These are phyloP conservation scores for Galerina sulciceps DNA, from an alignment of 768 basidiomycete genomes.

Conservation along the genomic window DNA sequence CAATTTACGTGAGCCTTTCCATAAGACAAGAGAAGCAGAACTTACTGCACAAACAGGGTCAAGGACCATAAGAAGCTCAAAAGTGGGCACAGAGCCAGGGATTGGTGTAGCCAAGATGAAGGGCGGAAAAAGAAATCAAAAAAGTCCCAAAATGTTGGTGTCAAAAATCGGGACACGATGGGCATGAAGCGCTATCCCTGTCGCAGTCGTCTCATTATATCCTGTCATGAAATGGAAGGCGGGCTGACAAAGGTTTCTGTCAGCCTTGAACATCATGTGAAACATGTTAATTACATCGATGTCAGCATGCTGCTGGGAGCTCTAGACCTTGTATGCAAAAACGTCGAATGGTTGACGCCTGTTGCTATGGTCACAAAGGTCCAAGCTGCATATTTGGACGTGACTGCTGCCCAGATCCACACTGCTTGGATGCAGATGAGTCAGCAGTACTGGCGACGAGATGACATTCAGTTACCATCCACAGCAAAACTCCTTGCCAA, in stretches of 20 bases:
- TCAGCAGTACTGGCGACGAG: conserved; percentile 26
- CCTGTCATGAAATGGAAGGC: conserved; percentile 12
- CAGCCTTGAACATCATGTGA: conserved; percentile 17
- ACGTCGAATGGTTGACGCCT: conserved; percentile 13
- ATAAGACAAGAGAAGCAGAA: conserved; percentile 1
- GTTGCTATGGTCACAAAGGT: conserved; percentile 32
- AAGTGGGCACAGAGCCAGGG: conserved; percentile 23
- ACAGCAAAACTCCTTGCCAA: conserved; percentile 24
- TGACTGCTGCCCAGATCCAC: conserved; percentile 28
- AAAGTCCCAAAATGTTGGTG: conserved; percentile 11
- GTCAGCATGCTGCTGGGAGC: conserved; percentile 27
- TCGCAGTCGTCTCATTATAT: conserved; percentile 18
- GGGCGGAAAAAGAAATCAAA: conserved; percentile 21
- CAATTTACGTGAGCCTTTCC: conserved; percentile 24
- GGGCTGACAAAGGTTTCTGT: conserved; percentile 7
- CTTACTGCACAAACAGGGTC: conserved; percentile 15
- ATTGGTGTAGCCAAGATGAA: conserved; percentile 25
- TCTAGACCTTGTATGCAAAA: conserved; percentile 2
- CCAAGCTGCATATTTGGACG: conserved; percentile 32
- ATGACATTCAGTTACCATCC: conserved; percentile 25
- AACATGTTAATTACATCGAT: conserved; percentile 26
- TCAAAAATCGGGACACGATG: conserved; percentile 23
- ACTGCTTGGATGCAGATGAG: conserved; percentile 31
- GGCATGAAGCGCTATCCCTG: conserved; percentile 30
- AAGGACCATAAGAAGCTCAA: conserved; percentile 20